Conservation (phyloP, 441 rosid genomes). For the Francoa sonchifolia region DNA sequence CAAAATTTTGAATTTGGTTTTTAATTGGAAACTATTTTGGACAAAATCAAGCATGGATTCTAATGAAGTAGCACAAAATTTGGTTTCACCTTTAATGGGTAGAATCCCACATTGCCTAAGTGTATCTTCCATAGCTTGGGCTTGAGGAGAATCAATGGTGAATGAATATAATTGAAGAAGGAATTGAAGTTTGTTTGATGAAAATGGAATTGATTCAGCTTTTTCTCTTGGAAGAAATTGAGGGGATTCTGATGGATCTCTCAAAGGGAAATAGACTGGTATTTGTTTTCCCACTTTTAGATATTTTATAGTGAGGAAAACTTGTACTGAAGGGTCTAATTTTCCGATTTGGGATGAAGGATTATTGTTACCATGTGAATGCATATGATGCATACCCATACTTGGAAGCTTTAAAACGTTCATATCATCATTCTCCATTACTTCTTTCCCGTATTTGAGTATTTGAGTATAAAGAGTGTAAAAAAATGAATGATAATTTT, state of each 20-base stretch:
- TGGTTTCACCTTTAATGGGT: constrained; percentile 12
- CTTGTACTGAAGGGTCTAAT: constrained; percentile 3
- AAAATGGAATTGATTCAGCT: constrained; percentile 12
- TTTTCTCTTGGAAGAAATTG: constrained; percentile 10
- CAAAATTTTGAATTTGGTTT: too few species aligned
- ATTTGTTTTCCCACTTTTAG: constrained; percentile 9
- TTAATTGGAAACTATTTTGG: too few species aligned
- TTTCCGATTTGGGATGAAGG: constrained; percentile 7
- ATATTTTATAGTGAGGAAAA: constrained; percentile 13
- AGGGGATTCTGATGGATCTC: constrained; percentile 8
- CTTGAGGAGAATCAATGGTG: constrained; percentile 8
- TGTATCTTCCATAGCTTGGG: constrained; percentile 14
- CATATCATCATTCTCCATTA: background rate
- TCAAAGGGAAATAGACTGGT: constrained; percentile 13
- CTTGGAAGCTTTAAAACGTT: constrained; percentile 1
- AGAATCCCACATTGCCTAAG: constrained; percentile 8
- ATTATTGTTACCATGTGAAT: too few species aligned
- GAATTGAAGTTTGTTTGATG: background rate
- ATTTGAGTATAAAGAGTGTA: too few species aligned
- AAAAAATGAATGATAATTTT: too few species aligned
- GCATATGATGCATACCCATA: background rate
- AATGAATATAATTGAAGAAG: constrained; percentile 12
- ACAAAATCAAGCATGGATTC: constrained; percentile 15
- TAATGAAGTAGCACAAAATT: constrained; percentile 14
- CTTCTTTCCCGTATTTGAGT: too few species aligned